Evolutionary conservation across 352 stramenopile species (phyloP).

Genomic region (Pythium rishiriense): DNA sequence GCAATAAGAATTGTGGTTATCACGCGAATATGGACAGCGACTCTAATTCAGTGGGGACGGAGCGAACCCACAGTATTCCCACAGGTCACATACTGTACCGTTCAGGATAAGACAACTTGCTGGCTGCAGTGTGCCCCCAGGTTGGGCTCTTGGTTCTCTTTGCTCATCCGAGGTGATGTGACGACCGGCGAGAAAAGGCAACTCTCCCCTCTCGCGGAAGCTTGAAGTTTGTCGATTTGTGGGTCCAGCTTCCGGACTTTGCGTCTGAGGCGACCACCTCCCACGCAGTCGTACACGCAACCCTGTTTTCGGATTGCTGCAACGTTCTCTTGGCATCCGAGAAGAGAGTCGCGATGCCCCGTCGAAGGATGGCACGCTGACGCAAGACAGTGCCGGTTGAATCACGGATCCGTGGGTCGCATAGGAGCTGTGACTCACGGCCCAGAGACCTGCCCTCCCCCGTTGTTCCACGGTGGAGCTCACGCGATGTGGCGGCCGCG

Average conservation of each 20-base stretch:
- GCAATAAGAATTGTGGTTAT: neutral
- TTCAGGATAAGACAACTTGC: neutral
- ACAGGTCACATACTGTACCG: too few species aligned
- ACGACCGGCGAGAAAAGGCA: slow-evolving; percentile 5
- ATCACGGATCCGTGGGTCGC: neutral
- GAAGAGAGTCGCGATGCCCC: neutral
- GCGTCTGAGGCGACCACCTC: neutral
- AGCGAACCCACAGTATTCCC: too few species aligned
- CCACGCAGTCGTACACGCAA: neutral
- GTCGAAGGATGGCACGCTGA: neutral
- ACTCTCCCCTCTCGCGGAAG: neutral
- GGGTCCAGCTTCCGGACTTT: neutral
- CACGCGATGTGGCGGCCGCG: slow-evolving; percentile 5
- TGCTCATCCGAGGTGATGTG: neutral
- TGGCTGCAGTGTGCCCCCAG: neutral
- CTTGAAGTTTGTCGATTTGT: slow-evolving; percentile 1
- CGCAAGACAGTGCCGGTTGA: neutral
- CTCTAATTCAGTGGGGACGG: neutral
- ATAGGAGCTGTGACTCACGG: neutral
- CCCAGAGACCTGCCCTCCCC: neutral
- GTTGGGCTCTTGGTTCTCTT: neutral
- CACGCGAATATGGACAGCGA: neutral
- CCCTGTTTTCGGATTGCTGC: neutral
- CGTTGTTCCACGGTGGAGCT: neutral
- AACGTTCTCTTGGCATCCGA: too few species aligned